These are phyloP conservation scores for Phyllosticta citriasiana DNA, from an alignment of 2,329 filamentous ascomycete species.

Conservation along the genomic window DNA sequence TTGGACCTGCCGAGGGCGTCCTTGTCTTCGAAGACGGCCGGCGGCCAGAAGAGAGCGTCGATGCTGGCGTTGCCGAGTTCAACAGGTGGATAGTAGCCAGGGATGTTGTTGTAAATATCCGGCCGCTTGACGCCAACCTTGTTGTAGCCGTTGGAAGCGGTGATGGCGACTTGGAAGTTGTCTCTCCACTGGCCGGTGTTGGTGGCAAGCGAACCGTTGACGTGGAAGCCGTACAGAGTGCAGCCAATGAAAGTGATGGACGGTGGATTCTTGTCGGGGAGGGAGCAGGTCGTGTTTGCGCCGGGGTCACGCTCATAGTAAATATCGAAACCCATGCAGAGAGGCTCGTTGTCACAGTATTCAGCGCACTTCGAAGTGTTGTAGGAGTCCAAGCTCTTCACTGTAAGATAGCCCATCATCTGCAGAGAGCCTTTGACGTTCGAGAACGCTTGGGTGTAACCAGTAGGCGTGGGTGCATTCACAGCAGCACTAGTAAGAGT, in stretches of 20 bases:
- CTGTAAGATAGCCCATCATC: slow-evolving; percentile 12
- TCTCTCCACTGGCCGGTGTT: slow-evolving; percentile 19
- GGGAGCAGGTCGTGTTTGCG: background rate
- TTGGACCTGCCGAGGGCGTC: slow-evolving; percentile 3
- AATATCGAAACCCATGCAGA: slow-evolving; percentile 17
- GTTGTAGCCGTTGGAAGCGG: slow-evolving; percentile 16
- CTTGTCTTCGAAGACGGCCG: background rate
- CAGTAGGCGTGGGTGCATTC: slow-evolving; percentile 3
- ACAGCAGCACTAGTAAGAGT: background rate
- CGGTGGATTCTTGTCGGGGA: background rate
- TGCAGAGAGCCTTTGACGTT: slow-evolving; percentile 8
- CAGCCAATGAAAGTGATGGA: slow-evolving; percentile 21
- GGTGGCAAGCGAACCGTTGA: slow-evolving; percentile 15
- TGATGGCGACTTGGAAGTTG: slow-evolving; percentile 15
- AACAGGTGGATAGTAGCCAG: background rate
- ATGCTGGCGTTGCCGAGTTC: slow-evolving; percentile 1
- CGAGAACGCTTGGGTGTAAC: slow-evolving; percentile 10
- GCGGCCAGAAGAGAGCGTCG: background rate
- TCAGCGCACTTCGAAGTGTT: slow-evolving; percentile 11
- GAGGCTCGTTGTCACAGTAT: slow-evolving; percentile 9
- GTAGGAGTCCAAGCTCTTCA: slow-evolving; percentile 11
- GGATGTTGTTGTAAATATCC: background rate
- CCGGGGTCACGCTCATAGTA: slow-evolving; percentile 16
- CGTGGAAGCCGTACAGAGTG: slow-evolving; percentile 20
- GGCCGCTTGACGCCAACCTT: slow-evolving; percentile 1